These are phyloP conservation scores for Phalaenopsis equestris DNA, from an alignment of 106 monocot species.

Conservation along the genomic window DNA sequence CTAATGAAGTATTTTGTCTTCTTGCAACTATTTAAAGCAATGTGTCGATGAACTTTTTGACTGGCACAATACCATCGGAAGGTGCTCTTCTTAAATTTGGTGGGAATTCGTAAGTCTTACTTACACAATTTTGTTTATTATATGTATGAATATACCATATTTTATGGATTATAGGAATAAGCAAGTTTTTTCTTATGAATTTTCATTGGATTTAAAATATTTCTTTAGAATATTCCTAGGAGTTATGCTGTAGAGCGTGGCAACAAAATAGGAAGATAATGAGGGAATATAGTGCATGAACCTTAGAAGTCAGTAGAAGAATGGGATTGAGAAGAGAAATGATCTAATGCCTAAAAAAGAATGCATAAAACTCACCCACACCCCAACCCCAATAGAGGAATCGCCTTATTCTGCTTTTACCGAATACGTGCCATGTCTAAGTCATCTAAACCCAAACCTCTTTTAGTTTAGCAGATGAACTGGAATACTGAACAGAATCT, in stretches of 20 bases:
- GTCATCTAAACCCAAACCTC: too few relatives aligned
- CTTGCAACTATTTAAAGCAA: constrained; percentile 38
- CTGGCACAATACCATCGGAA: constrained; percentile 66
- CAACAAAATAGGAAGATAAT: not conserved
- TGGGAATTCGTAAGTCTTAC: constrained; percentile 50
- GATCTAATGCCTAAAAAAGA: not conserved
- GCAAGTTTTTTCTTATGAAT: not conserved
- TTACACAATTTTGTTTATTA: not conserved
- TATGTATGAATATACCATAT: not conserved
- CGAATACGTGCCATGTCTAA: too few relatives aligned
- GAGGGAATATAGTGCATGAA: not conserved
- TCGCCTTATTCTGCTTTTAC: too few relatives aligned
- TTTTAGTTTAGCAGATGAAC: too few relatives aligned
- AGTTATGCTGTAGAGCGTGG: not conserved
- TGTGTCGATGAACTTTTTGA: constrained; percentile 78
- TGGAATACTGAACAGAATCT: too few relatives aligned
- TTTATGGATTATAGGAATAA: not conserved
- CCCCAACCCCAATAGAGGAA: too few relatives aligned
- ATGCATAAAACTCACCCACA: too few relatives aligned
- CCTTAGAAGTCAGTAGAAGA: not conserved
- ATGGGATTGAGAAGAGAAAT: not conserved
- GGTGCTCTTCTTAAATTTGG: constrained; percentile 54
- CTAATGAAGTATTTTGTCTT: not conserved
- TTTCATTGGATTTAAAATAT: not conserved
- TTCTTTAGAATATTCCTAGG: too few relatives aligned